Conservation (phyloP, 2,329 filamentous ascomycete species). For the Nemania sp. region DNA sequence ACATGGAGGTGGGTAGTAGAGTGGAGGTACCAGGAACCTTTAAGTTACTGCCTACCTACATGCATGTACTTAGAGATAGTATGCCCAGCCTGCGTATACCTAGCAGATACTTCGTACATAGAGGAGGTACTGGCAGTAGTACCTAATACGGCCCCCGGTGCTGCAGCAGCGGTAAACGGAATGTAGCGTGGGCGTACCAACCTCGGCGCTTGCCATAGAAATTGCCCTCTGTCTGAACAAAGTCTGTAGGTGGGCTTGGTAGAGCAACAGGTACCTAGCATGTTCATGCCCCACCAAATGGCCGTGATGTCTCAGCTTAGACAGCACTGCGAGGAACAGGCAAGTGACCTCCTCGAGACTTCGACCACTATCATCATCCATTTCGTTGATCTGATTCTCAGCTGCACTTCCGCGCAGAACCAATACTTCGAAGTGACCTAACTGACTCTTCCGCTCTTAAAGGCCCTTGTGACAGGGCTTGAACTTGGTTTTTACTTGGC, state of each 20-base stretch:
- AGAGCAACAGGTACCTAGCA: constrained; percentile 10
- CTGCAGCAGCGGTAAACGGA: constrained; percentile 24
- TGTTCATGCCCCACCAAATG: not conserved
- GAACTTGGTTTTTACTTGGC: constrained; percentile 9
- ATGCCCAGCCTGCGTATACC: too few relatives aligned
- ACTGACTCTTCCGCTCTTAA: constrained; percentile 2
- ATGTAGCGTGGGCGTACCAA: constrained; percentile 17
- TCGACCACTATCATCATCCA: constrained; percentile 14
- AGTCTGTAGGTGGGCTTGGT: constrained; percentile 9
- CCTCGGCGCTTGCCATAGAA: constrained; percentile 21
- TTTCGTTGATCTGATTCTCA: constrained; percentile 15
- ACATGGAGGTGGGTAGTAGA: too few relatives aligned
- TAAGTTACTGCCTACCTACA: not conserved
- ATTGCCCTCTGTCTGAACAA: not conserved
- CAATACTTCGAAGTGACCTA: constrained; percentile 23
- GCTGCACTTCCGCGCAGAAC: constrained; percentile 9
- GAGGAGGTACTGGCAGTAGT: too few relatives aligned
- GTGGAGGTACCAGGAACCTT: not conserved
- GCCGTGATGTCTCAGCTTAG: not conserved
- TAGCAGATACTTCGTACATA: too few relatives aligned
- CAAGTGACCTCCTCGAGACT: constrained; percentile 5
- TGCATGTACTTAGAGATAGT: too few relatives aligned
- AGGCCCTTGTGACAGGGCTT: constrained; percentile 21
- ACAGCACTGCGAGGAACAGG: constrained; percentile 1
- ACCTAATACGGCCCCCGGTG: constrained; percentile 10